phyloP scores from a whole-genome alignment of 306 rosid species.

The Trichosanthes cucumerina region DNA sequence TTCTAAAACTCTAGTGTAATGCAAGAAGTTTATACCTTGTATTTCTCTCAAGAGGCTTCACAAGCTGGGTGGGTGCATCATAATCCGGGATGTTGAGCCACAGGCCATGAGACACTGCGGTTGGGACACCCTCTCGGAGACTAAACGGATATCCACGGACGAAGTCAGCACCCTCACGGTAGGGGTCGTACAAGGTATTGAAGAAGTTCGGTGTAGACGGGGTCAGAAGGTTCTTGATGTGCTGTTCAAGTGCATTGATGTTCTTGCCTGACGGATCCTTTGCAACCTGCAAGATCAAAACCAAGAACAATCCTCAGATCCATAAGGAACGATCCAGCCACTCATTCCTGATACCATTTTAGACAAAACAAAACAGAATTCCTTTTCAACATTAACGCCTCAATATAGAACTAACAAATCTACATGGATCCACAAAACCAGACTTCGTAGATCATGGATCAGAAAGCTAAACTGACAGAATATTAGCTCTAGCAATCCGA shows the following conservation, averaged over 20 bases:
- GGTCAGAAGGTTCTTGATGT: slow-evolving; percentile 57
- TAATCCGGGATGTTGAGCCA: slow-evolving; percentile 92
- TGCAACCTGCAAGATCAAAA: slow-evolving; percentile 46
- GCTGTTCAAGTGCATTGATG: slow-evolving; percentile 88
- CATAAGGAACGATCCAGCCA: neutral
- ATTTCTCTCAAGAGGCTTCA: slow-evolving; percentile 80
- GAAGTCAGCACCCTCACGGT: slow-evolving; percentile 73
- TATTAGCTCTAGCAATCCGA: neutral
- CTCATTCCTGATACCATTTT: neutral
- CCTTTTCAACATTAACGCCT: neutral
- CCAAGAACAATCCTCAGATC: slow-evolving; percentile 8
- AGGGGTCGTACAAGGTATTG: slow-evolving; percentile 87
- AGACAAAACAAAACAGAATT: neutral
- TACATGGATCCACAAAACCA: slow-evolving; percentile 1
- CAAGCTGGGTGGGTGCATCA: slow-evolving; percentile 90
- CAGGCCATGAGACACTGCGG: slow-evolving; percentile 81
- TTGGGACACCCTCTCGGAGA: slow-evolving; percentile 60
- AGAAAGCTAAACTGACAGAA: neutral
- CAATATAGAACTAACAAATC: neutral
- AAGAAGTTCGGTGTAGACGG: slow-evolving; percentile 74
- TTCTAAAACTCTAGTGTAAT: neutral
- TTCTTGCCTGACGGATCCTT: slow-evolving; percentile 68
- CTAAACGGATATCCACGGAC: slow-evolving; percentile 90
- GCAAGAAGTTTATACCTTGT: slow-evolving; percentile 30
- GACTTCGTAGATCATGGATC: neutral